These are phyloP conservation scores for Plantago elongata DNA, from an alignment of 257 asterid species.

Conservation along the genomic window DNA sequence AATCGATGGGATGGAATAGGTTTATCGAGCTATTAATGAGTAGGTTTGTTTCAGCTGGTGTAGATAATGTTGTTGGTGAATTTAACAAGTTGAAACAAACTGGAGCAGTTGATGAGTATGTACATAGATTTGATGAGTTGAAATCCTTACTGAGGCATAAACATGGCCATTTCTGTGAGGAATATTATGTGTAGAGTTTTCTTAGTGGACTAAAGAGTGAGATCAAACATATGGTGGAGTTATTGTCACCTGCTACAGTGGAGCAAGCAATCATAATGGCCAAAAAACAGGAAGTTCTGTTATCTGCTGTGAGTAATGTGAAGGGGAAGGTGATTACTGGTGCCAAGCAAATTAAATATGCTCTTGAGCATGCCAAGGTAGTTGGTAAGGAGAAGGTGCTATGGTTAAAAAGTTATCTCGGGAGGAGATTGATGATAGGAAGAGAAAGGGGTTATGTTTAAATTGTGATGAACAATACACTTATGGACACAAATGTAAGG, in stretches of 20 bases:
- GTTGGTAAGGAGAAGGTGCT: background rate
- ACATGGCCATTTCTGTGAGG: too few species aligned
- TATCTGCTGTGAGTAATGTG: background rate
- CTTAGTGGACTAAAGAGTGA: background rate
- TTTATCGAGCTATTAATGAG: background rate
- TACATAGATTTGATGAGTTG: background rate
- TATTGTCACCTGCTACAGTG: background rate
- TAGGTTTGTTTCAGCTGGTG: background rate
- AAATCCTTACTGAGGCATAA: background rate
- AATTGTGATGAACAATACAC: background rate
- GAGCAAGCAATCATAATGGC: background rate
- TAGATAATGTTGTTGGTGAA: background rate
- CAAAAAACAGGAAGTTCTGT: background rate
- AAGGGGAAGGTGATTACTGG: background rate
- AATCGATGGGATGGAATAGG: background rate
- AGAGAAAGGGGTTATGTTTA: constrained; percentile 1
- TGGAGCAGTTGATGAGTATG: background rate
- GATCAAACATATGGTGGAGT: background rate
- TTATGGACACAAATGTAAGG: background rate
- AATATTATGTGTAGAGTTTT: background rate
- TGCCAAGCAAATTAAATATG: too few species aligned
- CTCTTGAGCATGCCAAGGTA: too few species aligned
- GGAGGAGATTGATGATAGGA: background rate
- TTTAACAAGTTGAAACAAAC: background rate
- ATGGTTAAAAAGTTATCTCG: too few species aligned